A percentile compares a stretch with the other conserved stretches of the same genome.
These are phyloP conservation scores for Pleurozium schreberi DNA, from an alignment of 225 moss, liverwort and hornwort species.

Conservation along the genomic window DNA sequence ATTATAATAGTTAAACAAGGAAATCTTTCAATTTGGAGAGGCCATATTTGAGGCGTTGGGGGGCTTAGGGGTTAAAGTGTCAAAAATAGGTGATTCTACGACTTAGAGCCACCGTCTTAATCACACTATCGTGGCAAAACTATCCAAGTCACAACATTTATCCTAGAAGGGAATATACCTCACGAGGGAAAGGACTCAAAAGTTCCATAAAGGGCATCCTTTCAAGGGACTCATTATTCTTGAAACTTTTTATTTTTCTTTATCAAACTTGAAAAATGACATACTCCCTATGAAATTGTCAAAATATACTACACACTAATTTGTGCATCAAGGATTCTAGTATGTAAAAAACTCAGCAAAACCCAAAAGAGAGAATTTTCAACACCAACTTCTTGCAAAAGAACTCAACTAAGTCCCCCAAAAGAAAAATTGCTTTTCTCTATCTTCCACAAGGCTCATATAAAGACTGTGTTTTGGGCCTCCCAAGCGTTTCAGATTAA, in stretches of 20 bases:
- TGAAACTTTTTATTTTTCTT: not conserved
- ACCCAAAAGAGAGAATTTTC: not conserved
- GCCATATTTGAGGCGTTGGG: too few relatives aligned
- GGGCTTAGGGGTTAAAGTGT: too few relatives aligned
- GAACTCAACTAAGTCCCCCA: not conserved
- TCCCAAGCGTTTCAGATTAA: too few relatives aligned
- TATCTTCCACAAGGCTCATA: not conserved
- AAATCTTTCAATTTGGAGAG: too few relatives aligned
- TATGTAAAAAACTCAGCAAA: not conserved
- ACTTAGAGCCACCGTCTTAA: not conserved
- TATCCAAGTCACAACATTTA: not conserved
- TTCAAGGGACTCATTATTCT: too few relatives aligned
- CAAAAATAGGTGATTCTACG: not conserved
- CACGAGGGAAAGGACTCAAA: not conserved
- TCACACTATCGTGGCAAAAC: rapidly evolving
- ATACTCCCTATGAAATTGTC: not conserved
- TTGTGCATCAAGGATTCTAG: too few relatives aligned
- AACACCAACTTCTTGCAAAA: not conserved
- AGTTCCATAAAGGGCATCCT: too few relatives aligned
- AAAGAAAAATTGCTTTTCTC: not conserved
- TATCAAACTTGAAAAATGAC: not conserved
- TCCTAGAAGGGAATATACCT: too few relatives aligned
- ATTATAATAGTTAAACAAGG: too few relatives aligned
- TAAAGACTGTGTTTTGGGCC: too few relatives aligned
- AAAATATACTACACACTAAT: not conserved